phyloP scores from a whole-genome alignment of 108 stramenopile genomes.

The Pseudonitzschia delicatissima region DNA sequence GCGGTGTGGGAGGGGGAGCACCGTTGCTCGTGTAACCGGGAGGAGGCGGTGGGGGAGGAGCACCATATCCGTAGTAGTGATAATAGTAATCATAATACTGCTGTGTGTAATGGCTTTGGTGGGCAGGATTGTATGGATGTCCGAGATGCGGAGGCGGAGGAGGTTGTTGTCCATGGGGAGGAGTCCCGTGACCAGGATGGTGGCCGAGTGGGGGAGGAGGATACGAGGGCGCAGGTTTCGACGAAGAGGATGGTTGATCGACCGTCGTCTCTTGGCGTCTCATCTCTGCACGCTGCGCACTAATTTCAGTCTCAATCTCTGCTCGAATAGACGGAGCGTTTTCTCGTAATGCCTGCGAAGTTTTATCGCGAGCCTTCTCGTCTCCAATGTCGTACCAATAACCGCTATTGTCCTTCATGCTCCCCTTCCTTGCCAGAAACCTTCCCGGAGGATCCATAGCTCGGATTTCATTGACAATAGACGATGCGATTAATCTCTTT shows the following conservation, averaged over 20 bases:
- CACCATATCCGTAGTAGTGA: constrained; percentile 21
- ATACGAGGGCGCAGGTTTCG: constrained; percentile 4
- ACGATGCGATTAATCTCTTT: constrained; percentile 73
- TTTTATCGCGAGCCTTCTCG: constrained; percentile 86
- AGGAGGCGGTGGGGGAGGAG: constrained; percentile 15
- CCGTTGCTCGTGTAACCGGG: neutral
- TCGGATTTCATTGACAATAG: constrained; percentile 76
- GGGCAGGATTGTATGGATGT: neutral
- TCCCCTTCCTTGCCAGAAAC: constrained; percentile 61
- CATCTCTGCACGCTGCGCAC: constrained; percentile 45
- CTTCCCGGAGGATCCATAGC: constrained; percentile 72
- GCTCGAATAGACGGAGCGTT: constrained; percentile 77
- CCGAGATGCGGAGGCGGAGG: constrained; percentile 12
- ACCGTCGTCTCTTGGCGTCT: constrained; percentile 21
- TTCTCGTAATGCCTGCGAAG: constrained; percentile 79
- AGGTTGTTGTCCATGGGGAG: constrained; percentile 16
- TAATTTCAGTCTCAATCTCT: constrained; percentile 60
- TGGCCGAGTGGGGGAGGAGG: constrained; percentile 12
- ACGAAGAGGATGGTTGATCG: constrained; percentile 1
- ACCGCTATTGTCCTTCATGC: constrained; percentile 25
- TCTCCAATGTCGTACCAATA: constrained; percentile 79
- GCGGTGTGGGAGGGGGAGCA: neutral
- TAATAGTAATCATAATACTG: constrained; percentile 22
- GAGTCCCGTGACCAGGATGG: neutral
- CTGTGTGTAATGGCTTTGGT: constrained; percentile 11